These are phyloP conservation scores for Aspergillus tamarii DNA, from an alignment of 2,329 filamentous ascomycete genomes.

Conservation along the genomic window DNA sequence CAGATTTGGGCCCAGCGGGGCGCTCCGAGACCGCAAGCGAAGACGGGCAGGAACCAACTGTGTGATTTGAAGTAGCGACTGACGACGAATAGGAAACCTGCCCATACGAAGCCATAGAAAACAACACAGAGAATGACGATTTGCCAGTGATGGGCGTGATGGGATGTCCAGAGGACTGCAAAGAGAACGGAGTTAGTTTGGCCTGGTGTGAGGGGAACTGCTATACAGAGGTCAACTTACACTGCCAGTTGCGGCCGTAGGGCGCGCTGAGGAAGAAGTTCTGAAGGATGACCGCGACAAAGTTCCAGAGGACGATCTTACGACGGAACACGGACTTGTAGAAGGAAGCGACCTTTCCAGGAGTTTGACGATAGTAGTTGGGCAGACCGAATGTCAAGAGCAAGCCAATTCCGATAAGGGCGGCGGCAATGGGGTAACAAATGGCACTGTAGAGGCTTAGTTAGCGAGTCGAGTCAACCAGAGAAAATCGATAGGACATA, in stretches of 20 bases:
- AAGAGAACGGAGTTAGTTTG: constrained; percentile 10
- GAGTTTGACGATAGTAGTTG: constrained; percentile 66
- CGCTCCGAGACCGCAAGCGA: constrained; percentile 66
- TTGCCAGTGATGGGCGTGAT: constrained; percentile 60
- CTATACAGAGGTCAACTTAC: constrained; percentile 32
- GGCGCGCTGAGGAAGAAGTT: constrained; percentile 70
- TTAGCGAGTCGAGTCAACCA: neutral
- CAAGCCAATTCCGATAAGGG: constrained; percentile 61
- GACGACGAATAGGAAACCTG: constrained; percentile 50
- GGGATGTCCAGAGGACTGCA: constrained; percentile 60
- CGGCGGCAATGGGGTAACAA: constrained; percentile 59
- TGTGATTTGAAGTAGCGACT: constrained; percentile 61
- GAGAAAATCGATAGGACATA: constrained; percentile 19
- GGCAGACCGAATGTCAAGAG: constrained; percentile 63
- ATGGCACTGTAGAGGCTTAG: constrained; percentile 49
- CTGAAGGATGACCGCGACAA: constrained; percentile 64
- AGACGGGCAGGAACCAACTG: constrained; percentile 69
- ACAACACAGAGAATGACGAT: constrained; percentile 55
- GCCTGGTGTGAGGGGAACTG: neutral
- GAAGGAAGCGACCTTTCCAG: constrained; percentile 66
- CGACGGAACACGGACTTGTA: constrained; percentile 63
- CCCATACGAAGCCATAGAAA: constrained; percentile 62
- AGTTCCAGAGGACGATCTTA: constrained; percentile 70
- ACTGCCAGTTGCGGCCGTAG: constrained; percentile 70
- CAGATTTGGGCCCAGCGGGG: constrained; percentile 70